phyloP scores from a whole-genome alignment of 2,329 filamentous ascomycete species.

The Kalmusia sp. region DNA sequence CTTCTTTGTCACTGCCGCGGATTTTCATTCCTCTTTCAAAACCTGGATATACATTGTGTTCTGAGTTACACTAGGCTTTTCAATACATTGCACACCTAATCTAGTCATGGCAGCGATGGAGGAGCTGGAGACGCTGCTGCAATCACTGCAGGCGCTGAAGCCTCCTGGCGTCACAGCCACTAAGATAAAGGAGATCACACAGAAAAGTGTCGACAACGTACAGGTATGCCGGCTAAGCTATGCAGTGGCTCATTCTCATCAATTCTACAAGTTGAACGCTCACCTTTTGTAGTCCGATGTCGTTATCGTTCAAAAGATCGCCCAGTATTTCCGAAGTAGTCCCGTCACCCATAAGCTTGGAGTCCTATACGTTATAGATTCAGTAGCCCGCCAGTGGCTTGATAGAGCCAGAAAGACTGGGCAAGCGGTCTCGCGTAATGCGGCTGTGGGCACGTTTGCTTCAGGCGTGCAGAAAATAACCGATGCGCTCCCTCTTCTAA shows the following conservation, averaged over 20 bases:
- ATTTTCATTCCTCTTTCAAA: slow-evolving; percentile 21
- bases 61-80: neutral
- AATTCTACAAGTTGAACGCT: no score
- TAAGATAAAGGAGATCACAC: slow-evolving; percentile 86
- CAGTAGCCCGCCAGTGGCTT: slow-evolving; percentile 98
- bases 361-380: slow-evolving; percentile 99
- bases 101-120: slow-evolving; percentile 74
- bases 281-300: slow-evolving; percentile 77
- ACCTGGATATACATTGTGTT: slow-evolving; percentile 20
- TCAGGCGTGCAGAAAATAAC: slow-evolving; percentile 96
- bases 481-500: slow-evolving; percentile 89
- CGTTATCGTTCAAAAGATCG: slow-evolving; percentile 93
- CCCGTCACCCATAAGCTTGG: slow-evolving; percentile 96
- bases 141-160: slow-evolving; percentile 90
- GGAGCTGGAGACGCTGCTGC: slow-evolving; percentile 88
- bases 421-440: slow-evolving; percentile 77
- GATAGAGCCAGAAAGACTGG: slow-evolving; percentile 89
- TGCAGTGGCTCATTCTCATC: no score
- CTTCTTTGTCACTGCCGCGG: slow-evolving; percentile 8
- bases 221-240: no score
- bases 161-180: slow-evolving; percentile 93
- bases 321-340: slow-evolving; percentile 95
- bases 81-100: slow-evolving; percentile 24
- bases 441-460: slow-evolving; percentile 90
- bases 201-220: slow-evolving; percentile 74